Percentiles rank a stretch among this genome's conserved stretches.
These are phyloP conservation scores for Citrus sp. DNA, from an alignment of 345 rosid genomes.

Conservation along the genomic window DNA sequence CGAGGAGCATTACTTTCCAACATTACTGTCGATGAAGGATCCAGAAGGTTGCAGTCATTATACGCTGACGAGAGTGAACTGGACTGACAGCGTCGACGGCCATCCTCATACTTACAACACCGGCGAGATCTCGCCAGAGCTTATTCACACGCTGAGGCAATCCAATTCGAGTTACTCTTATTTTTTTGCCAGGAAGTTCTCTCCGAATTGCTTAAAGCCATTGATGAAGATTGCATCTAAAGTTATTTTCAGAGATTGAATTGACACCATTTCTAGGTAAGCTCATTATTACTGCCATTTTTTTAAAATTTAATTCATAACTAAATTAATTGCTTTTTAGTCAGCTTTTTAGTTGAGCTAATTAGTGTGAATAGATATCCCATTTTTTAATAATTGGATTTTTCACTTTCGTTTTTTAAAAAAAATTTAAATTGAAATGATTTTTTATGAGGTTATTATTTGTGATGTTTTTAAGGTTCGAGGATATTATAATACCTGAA, in stretches of 20 bases:
- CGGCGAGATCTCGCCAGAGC: conserved; percentile 43
- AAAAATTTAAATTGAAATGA: not conserved
- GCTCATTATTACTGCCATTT: not conserved
- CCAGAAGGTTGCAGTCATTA: conserved; percentile 58
- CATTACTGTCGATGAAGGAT: conserved; percentile 66
- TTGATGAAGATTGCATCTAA: conserved; percentile 68
- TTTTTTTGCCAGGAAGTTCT: conserved; percentile 80
- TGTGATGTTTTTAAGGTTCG: not conserved
- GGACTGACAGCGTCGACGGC: conserved; percentile 72
- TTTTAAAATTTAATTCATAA: not conserved
- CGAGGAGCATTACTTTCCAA: conserved; percentile 89
- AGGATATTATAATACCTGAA: not conserved
- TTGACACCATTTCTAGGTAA: conserved; percentile 24
- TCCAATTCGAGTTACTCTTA: conserved; percentile 50
- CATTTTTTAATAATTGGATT: not conserved
- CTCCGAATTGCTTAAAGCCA: conserved; percentile 57
- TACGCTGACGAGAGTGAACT: conserved; percentile 78
- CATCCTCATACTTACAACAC: conserved; percentile 61
- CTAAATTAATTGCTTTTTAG: not conserved
- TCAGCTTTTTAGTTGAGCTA: not conserved
- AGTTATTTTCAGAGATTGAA: conserved; percentile 59
- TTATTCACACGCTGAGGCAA: conserved; percentile 43
- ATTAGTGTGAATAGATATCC: not conserved
- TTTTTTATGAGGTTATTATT: not conserved
- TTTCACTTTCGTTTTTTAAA: not conserved